Base-by-base conservation (phyloP, 1,284 basidiomycete genomes). In the Mycena sp. region DNA sequence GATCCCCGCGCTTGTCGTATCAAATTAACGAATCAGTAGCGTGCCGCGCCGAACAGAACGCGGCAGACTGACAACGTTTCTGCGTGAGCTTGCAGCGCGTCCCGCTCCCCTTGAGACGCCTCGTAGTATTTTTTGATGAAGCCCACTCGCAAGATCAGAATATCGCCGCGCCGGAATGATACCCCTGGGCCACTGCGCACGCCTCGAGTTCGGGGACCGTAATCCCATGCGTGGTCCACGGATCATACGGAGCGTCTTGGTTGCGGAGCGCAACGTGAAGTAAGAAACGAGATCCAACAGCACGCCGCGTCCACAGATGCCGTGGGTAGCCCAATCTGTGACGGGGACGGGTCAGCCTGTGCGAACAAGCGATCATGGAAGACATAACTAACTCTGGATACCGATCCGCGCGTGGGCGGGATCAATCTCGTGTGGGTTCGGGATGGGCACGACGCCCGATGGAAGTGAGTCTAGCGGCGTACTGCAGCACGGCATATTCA, bases 241-340 rank as follows among this genome's bases (percentile, higher is more conserved):
- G 90, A 72, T 92, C 86, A 69, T 89, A 90, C 0, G 86, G 5
- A 89, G 74, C 81, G 16, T n/a, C 40, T 61, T 76, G 73, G 17
- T 78, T 76, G 29, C 40, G 1, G 82, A 84, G 62, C 82, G 82
- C 73, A 82, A 85, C 17, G 78, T 73, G 14, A 56, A 40, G 16
- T 61, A 43, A 12, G 53, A 56, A 53, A 90, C 86, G 21, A 91
- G 75, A 72, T 92, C 90, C 30, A 92, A 80, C 19, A 92, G 74
- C 41, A 92, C 87, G 16, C 88, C 90, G 3, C 90, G 83, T 0
- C 90, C 89, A 58, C 86, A 88, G 55, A 91, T 92, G 1, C 90
- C 90, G 68, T 92, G 90, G 21, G 85, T 81, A 0, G 90, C 88
- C 87, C 88, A 90, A 70, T 90, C 89, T 90, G 35, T 25, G 53